Evolutionary conservation across 2,329 filamentous ascomycete genomes (phyloP).

Genomic region (Penicillium italicum): DNA sequence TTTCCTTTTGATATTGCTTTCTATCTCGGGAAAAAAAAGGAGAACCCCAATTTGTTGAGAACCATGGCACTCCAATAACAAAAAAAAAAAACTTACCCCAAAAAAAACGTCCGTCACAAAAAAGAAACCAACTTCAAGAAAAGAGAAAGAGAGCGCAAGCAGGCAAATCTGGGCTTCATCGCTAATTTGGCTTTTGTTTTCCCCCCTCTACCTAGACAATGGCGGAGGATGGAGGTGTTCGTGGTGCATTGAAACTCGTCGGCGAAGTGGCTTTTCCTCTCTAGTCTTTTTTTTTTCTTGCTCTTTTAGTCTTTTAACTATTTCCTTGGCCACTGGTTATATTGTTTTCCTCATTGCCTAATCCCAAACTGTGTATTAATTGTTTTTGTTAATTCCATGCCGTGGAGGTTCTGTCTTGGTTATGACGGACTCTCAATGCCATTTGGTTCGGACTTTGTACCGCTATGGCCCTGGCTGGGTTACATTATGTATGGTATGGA

Average conservation of each 20-base stretch:
- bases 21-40: slow-evolving; percentile 13
- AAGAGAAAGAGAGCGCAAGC: slow-evolving; percentile 28
- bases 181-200: slow-evolving; percentile 27
- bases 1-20: slow-evolving; percentile 10
- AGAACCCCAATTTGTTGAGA: slow-evolving; percentile 8
- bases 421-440: not conserved
- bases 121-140: slow-evolving; percentile 14
- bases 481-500: slow-evolving; percentile 28
- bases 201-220: slow-evolving; percentile 36
- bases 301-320: slow-evolving; percentile 26
- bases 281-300: slow-evolving; percentile 22
- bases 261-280: slow-evolving; percentile 34
- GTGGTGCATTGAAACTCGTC: slow-evolving; percentile 34
- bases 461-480: slow-evolving; percentile 19
- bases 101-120: slow-evolving; percentile 15
- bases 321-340: slow-evolving; percentile 19
- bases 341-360: slow-evolving; percentile 25
- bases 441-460: not conserved
- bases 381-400: slow-evolving; percentile 1
- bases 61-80: slow-evolving; percentile 4
- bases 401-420: not conserved
- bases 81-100: not conserved
- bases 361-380: slow-evolving; percentile 15
- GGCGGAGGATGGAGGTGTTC: slow-evolving; percentile 38
- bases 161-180: slow-evolving; percentile 29